phyloP scores from a whole-genome alignment of 2,329 filamentous ascomycete species.

The Dactylellina cionopaga region DNA sequence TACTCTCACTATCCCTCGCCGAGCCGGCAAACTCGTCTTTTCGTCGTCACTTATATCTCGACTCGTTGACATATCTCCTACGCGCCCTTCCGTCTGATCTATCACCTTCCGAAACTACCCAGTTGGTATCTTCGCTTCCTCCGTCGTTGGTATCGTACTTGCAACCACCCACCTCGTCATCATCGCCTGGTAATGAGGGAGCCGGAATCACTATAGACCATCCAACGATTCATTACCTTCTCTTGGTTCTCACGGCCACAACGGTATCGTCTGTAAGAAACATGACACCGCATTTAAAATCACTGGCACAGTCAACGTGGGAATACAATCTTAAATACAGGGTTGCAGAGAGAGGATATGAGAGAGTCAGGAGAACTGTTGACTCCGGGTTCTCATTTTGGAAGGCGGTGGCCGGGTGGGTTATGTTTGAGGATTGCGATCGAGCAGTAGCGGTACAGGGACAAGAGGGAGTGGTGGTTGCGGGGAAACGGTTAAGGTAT shows the following conservation, averaged over 20 bases:
- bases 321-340: conserved; percentile 45
- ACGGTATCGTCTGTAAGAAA: conserved; percentile 41
- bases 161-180: background rate
- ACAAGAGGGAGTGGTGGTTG: conserved; percentile 1
- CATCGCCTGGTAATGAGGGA: background rate
- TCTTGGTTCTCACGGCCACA: conserved; percentile 26
- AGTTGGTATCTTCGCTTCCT: conserved; percentile 30
- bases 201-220: conserved; percentile 16
- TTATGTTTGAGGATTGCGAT: conserved; percentile 37
- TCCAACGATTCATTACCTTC: conserved; percentile 42
- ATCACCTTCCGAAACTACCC: conserved; percentile 33
- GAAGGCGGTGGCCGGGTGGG: conserved; percentile 48
- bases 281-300: conserved; percentile 41
- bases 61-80: conserved; percentile 47
- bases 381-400: conserved; percentile 38
- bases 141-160: conserved; percentile 17
- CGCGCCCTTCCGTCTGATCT: conserved; percentile 37
- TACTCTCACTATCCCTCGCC: conserved; percentile 41
- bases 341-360: conserved; percentile 33
- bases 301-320: conserved; percentile 40
- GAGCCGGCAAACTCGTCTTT: conserved; percentile 42
- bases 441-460: background rate
- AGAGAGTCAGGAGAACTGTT: conserved; percentile 16
- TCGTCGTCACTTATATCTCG: conserved; percentile 41
- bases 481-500: conserved; percentile 25